Evolutionary conservation across 1,284 basidiomycete species (phyloP).

Genomic region (Moesziomyces sp.): DNA sequence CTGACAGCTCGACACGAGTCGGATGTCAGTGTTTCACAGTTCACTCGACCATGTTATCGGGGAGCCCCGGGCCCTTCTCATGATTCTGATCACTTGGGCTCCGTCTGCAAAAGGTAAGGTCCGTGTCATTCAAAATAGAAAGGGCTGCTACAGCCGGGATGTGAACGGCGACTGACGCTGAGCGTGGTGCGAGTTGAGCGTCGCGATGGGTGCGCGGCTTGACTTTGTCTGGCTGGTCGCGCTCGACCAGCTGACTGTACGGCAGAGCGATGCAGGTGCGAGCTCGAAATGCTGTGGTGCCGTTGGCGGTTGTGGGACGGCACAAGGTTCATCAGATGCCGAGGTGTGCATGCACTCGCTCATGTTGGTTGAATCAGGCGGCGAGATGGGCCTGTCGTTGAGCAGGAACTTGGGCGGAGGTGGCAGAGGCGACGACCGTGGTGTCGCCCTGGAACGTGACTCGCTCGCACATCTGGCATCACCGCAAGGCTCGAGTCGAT

Average conservation of each 20-base stretch:
- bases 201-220: not conserved
- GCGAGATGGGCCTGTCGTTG: conserved; percentile 45
- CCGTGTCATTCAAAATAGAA: not conserved
- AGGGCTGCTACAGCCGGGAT: not conserved
- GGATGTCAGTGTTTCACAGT: too few relatives aligned
- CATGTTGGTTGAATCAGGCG: conserved; percentile 29
- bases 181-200: not conserved
- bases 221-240: not conserved
- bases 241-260: too few relatives aligned
- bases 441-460: not conserved
- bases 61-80: too few relatives aligned
- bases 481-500: not conserved
- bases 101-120: not conserved
- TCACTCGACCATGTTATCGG: too few relatives aligned
- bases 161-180: not conserved
- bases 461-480: not conserved
- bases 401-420: conserved; percentile 44
- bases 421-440: not conserved
- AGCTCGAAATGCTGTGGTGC: too few relatives aligned
- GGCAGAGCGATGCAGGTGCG: too few relatives aligned
- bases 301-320: too few relatives aligned
- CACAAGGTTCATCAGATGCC: too few relatives aligned
- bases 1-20: too few relatives aligned
- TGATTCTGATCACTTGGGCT: too few relatives aligned
- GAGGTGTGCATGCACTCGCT: conserved; percentile 12